A percentile compares a stretch with the other conserved stretches of the same genome.
Conservation (phyloP, 2,329 filamentous ascomycete species). For the Stemphylium lycopersici region DNA sequence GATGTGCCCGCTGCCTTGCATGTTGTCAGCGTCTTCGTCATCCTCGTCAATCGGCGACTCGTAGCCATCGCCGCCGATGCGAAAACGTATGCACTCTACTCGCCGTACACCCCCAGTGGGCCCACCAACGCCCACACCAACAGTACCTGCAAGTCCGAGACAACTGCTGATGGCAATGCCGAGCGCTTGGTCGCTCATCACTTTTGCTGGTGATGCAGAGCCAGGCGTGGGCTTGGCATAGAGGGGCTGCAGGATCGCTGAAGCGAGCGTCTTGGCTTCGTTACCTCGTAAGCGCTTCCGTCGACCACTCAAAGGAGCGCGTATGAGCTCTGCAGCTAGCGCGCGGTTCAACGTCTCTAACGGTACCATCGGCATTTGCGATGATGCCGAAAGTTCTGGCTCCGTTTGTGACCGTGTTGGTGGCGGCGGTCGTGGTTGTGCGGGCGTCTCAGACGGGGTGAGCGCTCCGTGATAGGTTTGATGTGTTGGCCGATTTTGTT, state of each 20-base stretch:
- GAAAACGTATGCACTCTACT: slow-evolving; percentile 51
- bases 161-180: slow-evolving; percentile 52
- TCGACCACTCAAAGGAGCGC: slow-evolving; percentile 52
- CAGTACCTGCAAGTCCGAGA: slow-evolving; percentile 43
- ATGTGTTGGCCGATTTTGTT: slow-evolving; percentile 28
- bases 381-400: slow-evolving; percentile 3
- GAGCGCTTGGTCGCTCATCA: slow-evolving; percentile 45
- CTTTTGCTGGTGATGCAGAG: slow-evolving; percentile 32
- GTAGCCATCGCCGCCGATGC: slow-evolving; percentile 49
- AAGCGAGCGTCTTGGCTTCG: slow-evolving; percentile 56
- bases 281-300: slow-evolving; percentile 51
- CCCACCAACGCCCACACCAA: slow-evolving; percentile 48
- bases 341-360: slow-evolving; percentile 54
- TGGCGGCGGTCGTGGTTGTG: slow-evolving; percentile 26
- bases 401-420: slow-evolving; percentile 16
- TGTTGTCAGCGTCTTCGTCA: slow-evolving; percentile 37
- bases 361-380: slow-evolving; percentile 30
- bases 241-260: slow-evolving; percentile 50
- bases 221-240: slow-evolving; percentile 37
- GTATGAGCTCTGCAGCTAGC: slow-evolving; percentile 55
- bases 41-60: slow-evolving; percentile 51
- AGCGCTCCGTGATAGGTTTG: slow-evolving; percentile 30
- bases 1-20: slow-evolving; percentile 25
- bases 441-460: slow-evolving; percentile 41
- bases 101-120: slow-evolving; percentile 44